Base-by-base conservation (phyloP, 2,329 filamentous ascomycete genomes). In the Venturia pyrina region DNA sequence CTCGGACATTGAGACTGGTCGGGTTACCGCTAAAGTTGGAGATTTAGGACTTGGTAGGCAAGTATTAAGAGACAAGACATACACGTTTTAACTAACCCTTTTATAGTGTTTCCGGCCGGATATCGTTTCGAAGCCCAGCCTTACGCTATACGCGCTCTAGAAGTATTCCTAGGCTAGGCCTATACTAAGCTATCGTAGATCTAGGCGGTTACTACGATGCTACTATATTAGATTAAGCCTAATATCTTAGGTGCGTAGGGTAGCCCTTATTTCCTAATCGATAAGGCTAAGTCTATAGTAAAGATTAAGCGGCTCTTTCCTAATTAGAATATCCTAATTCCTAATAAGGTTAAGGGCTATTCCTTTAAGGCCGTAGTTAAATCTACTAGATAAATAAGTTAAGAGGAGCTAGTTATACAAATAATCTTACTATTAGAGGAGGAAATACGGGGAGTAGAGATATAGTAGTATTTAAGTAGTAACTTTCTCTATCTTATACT, bases 271-370 rank as follows among this genome's bases (percentile, higher is more conserved):
- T 62, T 24, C 63, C 37, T 67, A 17, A 57, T 68, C 60, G 34
- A 67, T 63, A 60, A 68, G 65, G 64, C 65, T 46, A 68, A 65
- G 68, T 68, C 50, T 41, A 66, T 69, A 59, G 68, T 67, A 66
- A 69, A 68, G 68, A 66, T 69, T 41, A 69, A 68, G 61, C 65
- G 62, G 57, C 68, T 69, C 67, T 69, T 69, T 67, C 66, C 66
- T 15, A 41, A 57, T 40, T 68, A 50, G 66, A 28, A 66, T 46
- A 37, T 67, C 32, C 64, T 60, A 34, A 63, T 19, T 64, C 63
- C 63, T 46, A 37, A 65, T 4, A 32, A 65, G 63, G 68, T 68
- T 41, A 65, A 69, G 32, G 60, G 61, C 63, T 1, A 64, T 60
- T 37, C 32, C 28, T 59, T 69, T 43, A 65, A 69, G 43, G 44